These are phyloP conservation scores for Bryoglossum gracile DNA, from an alignment of 495 filamentous ascomycete species.

Conservation along the genomic window DNA sequence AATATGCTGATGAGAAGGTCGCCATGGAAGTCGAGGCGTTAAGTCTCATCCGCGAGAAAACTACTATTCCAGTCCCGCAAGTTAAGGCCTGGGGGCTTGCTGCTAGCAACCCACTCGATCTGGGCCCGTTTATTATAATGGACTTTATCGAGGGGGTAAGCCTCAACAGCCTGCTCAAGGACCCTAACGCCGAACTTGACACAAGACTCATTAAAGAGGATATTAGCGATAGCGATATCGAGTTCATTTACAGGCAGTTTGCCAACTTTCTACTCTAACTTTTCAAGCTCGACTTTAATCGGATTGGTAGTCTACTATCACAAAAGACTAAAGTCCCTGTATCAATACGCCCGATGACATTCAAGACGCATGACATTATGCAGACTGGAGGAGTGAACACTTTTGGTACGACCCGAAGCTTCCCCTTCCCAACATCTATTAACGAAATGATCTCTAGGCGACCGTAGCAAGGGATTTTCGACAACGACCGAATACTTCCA, in stretches of 20 bases:
- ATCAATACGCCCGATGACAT: slow-evolving; percentile 28
- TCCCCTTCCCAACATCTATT: not conserved
- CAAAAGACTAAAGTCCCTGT: slow-evolving; percentile 3
- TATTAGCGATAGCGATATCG: slow-evolving; percentile 27
- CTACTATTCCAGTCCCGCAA: slow-evolving; percentile 36
- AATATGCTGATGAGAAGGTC: slow-evolving; percentile 35
- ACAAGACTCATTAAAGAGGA: slow-evolving; percentile 25
- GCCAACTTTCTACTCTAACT: slow-evolving; percentile 31
- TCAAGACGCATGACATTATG: slow-evolving; percentile 29
- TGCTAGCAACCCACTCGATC: slow-evolving; percentile 29
- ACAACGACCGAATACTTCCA: slow-evolving; percentile 30
- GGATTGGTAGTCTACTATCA: slow-evolving; percentile 22
- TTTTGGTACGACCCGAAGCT: slow-evolving; percentile 23
- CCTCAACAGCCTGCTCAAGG: slow-evolving; percentile 23
- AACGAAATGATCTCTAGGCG: slow-evolving; percentile 24
- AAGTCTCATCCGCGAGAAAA: slow-evolving; percentile 30
- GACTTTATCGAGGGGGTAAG: slow-evolving; percentile 34
- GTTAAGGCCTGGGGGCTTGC: slow-evolving; percentile 33
- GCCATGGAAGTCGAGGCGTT: slow-evolving; percentile 35
- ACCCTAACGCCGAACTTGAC: not conserved
- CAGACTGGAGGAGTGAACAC: slow-evolving; percentile 32
- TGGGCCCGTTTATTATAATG: slow-evolving; percentile 41
- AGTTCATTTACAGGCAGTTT: slow-evolving; percentile 30
- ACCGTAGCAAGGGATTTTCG: slow-evolving; percentile 26
- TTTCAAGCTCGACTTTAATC: slow-evolving; percentile 29